Evolutionary conservation across 352 stramenopile genomes (phyloP).

Genomic region (Phytophthora podocarpi): DNA sequence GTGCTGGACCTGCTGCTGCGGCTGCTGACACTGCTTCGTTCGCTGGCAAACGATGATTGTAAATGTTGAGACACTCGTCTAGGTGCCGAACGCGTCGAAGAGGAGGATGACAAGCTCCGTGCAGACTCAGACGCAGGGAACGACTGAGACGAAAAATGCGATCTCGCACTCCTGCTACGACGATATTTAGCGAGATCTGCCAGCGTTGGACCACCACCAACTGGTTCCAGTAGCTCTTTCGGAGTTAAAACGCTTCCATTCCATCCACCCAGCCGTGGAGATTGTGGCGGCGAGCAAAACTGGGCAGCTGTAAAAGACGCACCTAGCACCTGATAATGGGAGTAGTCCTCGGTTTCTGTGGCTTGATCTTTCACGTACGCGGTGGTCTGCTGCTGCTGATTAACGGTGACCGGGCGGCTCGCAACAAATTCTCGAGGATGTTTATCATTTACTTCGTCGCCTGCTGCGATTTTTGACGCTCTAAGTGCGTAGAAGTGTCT

Average conservation of each 20-base stretch:
- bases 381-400: conserved; percentile 26
- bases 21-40: conserved; percentile 7
- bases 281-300: background rate
- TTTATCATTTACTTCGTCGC: background rate
- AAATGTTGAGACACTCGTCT: background rate
- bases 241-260: too few species aligned
- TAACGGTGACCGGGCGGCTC: background rate
- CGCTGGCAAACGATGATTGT: conserved; percentile 10
- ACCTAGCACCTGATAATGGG: background rate
- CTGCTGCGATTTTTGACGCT: background rate
- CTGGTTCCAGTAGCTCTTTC: background rate
- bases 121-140: background rate
- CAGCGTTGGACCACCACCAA: conserved; percentile 21
- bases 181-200: conserved; percentile 15
- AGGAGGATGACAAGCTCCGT: conserved; percentile 8
- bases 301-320: background rate
- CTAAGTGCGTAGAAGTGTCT: conserved; percentile 25
- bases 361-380: conserved; percentile 21
- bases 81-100: background rate
- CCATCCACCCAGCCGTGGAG: background rate
- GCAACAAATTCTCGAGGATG: background rate
- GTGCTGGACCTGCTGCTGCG: background rate
- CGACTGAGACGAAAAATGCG: background rate
- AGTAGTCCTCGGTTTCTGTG: conserved; percentile 19
- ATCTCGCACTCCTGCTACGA: background rate